Evolutionary conservation across 345 rosid genomes (phyloP).

Genomic region (Camelina sativa): DNA sequence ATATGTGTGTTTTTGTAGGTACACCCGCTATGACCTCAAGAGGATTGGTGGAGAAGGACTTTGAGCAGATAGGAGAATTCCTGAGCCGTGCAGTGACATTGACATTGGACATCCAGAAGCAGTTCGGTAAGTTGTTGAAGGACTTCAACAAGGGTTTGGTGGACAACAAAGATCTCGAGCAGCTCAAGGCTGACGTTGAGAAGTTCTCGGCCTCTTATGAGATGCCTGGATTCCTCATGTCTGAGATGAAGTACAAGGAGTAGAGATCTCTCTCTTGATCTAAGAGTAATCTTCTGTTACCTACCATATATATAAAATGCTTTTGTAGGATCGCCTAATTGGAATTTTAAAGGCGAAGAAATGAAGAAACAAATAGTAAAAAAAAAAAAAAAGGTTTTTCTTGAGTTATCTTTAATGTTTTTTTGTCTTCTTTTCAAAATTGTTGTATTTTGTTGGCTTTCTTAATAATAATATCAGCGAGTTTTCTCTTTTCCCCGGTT

Average conservation of each 20-base stretch:
- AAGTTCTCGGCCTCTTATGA: constrained; percentile 74
- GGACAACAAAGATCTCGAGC: constrained; percentile 86
- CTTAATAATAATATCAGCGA: not conserved
- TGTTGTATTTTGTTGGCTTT: not conserved
- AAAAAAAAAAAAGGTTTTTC: not conserved
- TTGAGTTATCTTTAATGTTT: not conserved
- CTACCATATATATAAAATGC: constrained; percentile 29
- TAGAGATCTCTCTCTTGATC: constrained; percentile 35
- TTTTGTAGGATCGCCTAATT: constrained; percentile 37
- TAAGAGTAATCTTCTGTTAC: constrained; percentile 23
- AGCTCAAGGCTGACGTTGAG: constrained; percentile 83
- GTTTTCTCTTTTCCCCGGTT: not conserved
- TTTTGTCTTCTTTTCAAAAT: not conserved
- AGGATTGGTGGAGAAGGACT: constrained; percentile 96
- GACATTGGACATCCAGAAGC: constrained; percentile 84
- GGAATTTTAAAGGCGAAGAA: constrained; percentile 28
- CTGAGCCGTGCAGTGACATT: constrained; percentile 84
- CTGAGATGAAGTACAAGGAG: constrained; percentile 82
- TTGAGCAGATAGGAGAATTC: constrained; percentile 92
- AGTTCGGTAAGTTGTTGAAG: constrained; percentile 84
- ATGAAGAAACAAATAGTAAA: constrained; percentile 20
- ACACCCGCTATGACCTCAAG: constrained; percentile 99
- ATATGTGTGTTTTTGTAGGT: constrained; percentile 48
- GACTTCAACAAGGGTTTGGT: constrained; percentile 90
- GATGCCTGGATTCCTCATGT: constrained; percentile 81